These are phyloP conservation scores for Cyberlindnera sargentensis DNA, from an alignment of 805 yeast genomes.

Conservation along the genomic window DNA sequence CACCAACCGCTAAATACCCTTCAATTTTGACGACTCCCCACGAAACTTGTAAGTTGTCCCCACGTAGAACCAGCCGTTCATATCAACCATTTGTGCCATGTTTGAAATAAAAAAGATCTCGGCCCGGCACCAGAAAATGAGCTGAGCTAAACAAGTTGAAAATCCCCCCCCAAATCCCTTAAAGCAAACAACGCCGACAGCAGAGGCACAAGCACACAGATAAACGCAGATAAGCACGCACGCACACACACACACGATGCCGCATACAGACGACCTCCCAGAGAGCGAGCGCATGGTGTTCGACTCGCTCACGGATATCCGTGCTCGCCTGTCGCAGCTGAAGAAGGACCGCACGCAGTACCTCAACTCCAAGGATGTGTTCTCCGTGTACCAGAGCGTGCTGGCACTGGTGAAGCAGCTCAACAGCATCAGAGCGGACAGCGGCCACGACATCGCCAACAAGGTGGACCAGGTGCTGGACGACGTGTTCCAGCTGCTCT, in stretches of 20 bases:
- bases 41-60: too few relatives aligned
- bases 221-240: too few relatives aligned
- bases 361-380: slow-evolving; percentile 63
- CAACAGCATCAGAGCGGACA: slow-evolving; percentile 32
- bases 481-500: slow-evolving; percentile 82
- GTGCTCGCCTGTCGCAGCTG: slow-evolving; percentile 36
- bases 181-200: too few relatives aligned
- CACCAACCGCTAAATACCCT: too few relatives aligned
- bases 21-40: too few relatives aligned
- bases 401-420: slow-evolving; percentile 47
- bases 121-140: background rate
- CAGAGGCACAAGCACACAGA: too few relatives aligned
- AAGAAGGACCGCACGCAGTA: slow-evolving; percentile 62
- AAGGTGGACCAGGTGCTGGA: slow-evolving; percentile 71
- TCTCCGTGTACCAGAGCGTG: slow-evolving; percentile 50
- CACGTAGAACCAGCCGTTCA: too few relatives aligned
- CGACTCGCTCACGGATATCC: slow-evolving; percentile 33
- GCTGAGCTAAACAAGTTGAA: background rate
- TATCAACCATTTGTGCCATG: too few relatives aligned
- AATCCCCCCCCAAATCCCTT: background rate
- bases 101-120: too few relatives aligned
- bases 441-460: slow-evolving; percentile 23
- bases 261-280: slow-evolving; percentile 30
- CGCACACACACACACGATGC: slow-evolving; percentile 10
- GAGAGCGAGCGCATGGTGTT: slow-evolving; percentile 31